phyloP scores from a whole-genome alignment of 2,329 filamentous ascomycete genomes.

The Scortechinia acanthostroma region DNA sequence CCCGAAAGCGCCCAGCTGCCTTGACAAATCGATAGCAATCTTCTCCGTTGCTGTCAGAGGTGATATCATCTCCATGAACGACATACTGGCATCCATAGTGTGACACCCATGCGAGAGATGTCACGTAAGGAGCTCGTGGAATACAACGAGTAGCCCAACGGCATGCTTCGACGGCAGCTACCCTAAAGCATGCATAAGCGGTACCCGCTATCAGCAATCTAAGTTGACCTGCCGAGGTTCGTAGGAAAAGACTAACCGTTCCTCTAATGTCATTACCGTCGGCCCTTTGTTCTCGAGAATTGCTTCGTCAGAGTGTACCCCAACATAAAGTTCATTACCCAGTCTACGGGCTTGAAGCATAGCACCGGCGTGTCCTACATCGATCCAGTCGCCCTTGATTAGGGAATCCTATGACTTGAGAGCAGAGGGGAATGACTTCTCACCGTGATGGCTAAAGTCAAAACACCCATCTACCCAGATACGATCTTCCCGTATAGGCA shows the following conservation, averaged over 20 bases:
- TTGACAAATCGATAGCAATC: conserved; percentile 99
- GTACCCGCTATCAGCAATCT: neutral
- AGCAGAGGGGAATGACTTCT: conserved; percentile 8
- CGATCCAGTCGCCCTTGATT: no score
- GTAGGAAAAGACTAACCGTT: conserved; percentile 39
- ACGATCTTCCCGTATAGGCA: conserved; percentile 36
- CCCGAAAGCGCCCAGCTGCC: conserved; percentile 84
- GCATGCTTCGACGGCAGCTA: conserved; percentile 87
- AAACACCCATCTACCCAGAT: conserved; percentile 99
- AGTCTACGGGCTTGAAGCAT: conserved; percentile 93
- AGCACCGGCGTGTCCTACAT: conserved; percentile 80
- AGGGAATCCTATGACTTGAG: neutral
- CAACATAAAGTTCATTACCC: conserved; percentile 80
- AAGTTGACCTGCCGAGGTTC: neutral
- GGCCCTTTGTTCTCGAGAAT: conserved; percentile 96
- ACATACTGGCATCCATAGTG: conserved; percentile 95
- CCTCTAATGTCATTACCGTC: conserved; percentile 88
- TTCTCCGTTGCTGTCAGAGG: conserved; percentile 83
- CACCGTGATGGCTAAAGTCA: conserved; percentile 96
- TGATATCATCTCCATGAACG: conserved; percentile 95
- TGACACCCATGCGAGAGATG: conserved; percentile 83
- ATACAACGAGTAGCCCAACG: conserved; percentile 86
- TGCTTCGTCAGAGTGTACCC: conserved; percentile 89
- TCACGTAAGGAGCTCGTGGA: conserved; percentile 86
- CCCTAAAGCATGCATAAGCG: conserved; percentile 12